Conservation (phyloP, 1,284 basidiomycete genomes). For the Puccinia coronata region DNA sequence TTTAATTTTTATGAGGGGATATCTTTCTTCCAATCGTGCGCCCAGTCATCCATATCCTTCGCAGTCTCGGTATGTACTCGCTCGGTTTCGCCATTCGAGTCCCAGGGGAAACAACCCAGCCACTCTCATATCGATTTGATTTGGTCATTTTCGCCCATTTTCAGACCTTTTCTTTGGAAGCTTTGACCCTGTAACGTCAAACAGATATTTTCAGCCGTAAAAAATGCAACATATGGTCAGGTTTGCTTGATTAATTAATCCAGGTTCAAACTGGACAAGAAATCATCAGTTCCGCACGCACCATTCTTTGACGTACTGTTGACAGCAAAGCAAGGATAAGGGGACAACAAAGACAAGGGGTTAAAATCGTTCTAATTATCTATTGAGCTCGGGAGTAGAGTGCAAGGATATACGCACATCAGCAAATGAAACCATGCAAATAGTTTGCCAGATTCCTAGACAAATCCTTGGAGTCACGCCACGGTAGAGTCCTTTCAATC, state of each 20-base stretch:
- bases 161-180: constrained; percentile 16
- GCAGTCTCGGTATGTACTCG: too few species aligned
- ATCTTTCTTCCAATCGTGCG: too few species aligned
- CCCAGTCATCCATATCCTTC: too few species aligned
- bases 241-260: too few species aligned
- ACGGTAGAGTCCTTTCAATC: constrained; percentile 93
- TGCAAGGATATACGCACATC: constrained; percentile 38
- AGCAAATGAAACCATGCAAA: constrained; percentile 53
- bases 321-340: too few species aligned
- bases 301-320: constrained; percentile 42
- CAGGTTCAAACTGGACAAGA: background rate
- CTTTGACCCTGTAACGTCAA: constrained; percentile 14
- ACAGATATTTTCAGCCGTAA: background rate
- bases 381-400: background rate
- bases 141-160: background rate
- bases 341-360: background rate
- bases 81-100: background rate
- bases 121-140: background rate
- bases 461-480: constrained; percentile 96
- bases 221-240: background rate
- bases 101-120: background rate
- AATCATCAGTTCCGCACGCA: background rate
- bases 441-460: constrained; percentile 92
- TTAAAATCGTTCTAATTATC: background rate
- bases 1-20: too few species aligned